A percentile compares a stretch with the other conserved stretches of the same genome.
Conservation (phyloP, 176 grass and related monocot species). For the Rhynchospora pubera region DNA sequence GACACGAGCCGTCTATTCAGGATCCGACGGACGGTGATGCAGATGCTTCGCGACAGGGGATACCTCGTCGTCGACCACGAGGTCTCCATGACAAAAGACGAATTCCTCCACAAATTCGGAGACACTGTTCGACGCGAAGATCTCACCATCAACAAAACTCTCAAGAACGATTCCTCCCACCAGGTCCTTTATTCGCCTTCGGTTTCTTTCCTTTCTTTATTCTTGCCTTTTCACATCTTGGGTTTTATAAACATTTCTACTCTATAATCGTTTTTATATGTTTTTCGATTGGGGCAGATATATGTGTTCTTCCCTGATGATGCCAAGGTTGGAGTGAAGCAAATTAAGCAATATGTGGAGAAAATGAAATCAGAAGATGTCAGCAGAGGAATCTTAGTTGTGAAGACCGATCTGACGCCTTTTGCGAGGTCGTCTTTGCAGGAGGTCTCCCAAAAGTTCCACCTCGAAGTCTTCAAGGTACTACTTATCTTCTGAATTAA, state of each 20-base stretch:
- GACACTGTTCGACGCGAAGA: slow-evolving; percentile 41
- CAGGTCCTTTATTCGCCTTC: slow-evolving; percentile 31
- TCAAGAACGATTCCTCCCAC: slow-evolving; percentile 4
- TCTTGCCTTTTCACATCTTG: neutral
- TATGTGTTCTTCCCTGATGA: slow-evolving; percentile 74
- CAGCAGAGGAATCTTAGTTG: slow-evolving; percentile 50
- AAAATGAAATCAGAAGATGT: slow-evolving; percentile 75
- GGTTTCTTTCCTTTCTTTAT: neutral
- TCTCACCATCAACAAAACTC: slow-evolving; percentile 27
- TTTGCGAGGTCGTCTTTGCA: slow-evolving; percentile 47
- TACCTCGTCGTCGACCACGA: slow-evolving; percentile 27
- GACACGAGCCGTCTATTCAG: slow-evolving; percentile 49
- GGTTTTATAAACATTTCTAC: too few species aligned
- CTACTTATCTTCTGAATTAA: slow-evolving; percentile 8
- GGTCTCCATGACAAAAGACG: slow-evolving; percentile 17
- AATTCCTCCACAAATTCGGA: slow-evolving; percentile 36
- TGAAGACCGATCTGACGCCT: slow-evolving; percentile 61
- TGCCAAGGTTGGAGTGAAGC: slow-evolving; percentile 61
- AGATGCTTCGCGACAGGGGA: slow-evolving; percentile 67
- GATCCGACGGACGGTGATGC: slow-evolving; percentile 57
- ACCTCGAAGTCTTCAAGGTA: slow-evolving; percentile 82
- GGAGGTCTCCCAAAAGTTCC: slow-evolving; percentile 37
- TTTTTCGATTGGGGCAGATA: slow-evolving; percentile 24
- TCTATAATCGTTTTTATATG: neutral
- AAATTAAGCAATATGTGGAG: slow-evolving; percentile 66